Percentiles rank a stretch among this genome's conserved stretches.
phyloP scores from a whole-genome alignment of 2,329 filamentous ascomycete species.

The Diplocarpon rosae region DNA sequence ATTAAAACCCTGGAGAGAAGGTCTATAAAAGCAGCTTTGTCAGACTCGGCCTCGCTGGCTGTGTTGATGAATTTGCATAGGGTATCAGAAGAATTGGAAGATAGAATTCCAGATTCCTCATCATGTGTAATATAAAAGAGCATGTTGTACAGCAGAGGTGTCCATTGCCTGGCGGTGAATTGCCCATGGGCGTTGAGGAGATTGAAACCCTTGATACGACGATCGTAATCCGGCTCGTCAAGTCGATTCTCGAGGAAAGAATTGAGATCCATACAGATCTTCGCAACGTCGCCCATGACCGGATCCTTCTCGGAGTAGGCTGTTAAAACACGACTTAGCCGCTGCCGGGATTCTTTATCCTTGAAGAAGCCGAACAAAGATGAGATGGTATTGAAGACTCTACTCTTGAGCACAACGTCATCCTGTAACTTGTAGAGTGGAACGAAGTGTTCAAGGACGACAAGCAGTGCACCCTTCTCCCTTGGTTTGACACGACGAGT shows the following conservation, averaged over 20 bases:
- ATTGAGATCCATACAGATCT: constrained; percentile 69
- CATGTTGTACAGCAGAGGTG: constrained; percentile 79
- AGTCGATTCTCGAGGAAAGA: constrained; percentile 61
- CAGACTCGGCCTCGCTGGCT: constrained; percentile 34
- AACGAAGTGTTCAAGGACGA: constrained; percentile 73
- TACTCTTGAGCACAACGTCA: constrained; percentile 45
- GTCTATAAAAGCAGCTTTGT: constrained; percentile 39
- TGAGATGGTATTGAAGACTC: constrained; percentile 63
- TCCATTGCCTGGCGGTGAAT: constrained; percentile 68
- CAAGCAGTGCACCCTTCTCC: constrained; percentile 70
- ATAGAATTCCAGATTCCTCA: constrained; percentile 77
- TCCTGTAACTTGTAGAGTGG: constrained; percentile 48
- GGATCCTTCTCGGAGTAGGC: constrained; percentile 57
- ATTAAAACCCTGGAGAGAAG: constrained; percentile 57
- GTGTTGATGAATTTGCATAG: constrained; percentile 68
- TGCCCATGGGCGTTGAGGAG: constrained; percentile 55
- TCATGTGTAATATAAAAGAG: constrained; percentile 77
- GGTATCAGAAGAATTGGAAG: constrained; percentile 68
- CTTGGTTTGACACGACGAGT: constrained; percentile 70
- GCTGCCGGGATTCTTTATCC: constrained; percentile 63
- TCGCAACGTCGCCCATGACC: constrained; percentile 50
- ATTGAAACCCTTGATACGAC: constrained; percentile 66
- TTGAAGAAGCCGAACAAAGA: constrained; percentile 86
- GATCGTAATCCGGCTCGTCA: constrained; percentile 82
- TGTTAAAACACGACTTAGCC: constrained; percentile 61